Evolutionary conservation across 2,329 filamentous ascomycete species (phyloP), one percentile per base, ranked within the genome.

Genomic region (Fusarium zealandicum): DNA sequence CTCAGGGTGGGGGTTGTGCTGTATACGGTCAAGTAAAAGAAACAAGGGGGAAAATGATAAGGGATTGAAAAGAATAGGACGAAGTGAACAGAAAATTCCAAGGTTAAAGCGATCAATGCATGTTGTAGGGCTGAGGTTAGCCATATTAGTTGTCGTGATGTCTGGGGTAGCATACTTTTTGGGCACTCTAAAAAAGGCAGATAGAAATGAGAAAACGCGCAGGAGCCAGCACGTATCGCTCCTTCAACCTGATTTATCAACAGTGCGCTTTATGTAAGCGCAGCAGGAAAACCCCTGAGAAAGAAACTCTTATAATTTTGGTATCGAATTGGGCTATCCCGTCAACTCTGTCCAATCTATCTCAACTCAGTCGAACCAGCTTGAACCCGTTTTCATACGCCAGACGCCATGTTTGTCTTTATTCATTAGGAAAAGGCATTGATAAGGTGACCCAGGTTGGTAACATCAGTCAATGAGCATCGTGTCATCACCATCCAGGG

Each of bases 401-500:
- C 66, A 46, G 54, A 68, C 66, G 66, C 66, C 66, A 50, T 50
- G 22, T 59, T 43, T 59, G 42, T 53, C 54, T 57, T 63, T 36
- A 47, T 54, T 66, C 63, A 66, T 68, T 68, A 66, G 42, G 48
- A 61, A 59, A 40, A 38, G 37, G 30, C 27, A 47, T 55, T 56
- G 37, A 35, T 51, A 37, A 33, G 30, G 44, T 40, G 27, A 36
- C 20, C 25, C 18, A 36, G 9, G 12, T 28, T 14, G 31, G 18
- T 20, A 50, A 65, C 48, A 73, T 59, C 63, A 76, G 59, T 84
- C 87, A 67, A 92, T 82, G 69, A 92, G 80, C 92, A 97, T 97
- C 13, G 92, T 96, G 78, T 98, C 93, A 72, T 98, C 91, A 9
- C 90, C 93, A 65, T 92, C 86, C 64, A 83, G 76, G 18, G 70